Evolutionary conservation across 2,329 filamentous ascomycete genomes (phyloP).

Genomic region (Hypomyces rosellus): DNA sequence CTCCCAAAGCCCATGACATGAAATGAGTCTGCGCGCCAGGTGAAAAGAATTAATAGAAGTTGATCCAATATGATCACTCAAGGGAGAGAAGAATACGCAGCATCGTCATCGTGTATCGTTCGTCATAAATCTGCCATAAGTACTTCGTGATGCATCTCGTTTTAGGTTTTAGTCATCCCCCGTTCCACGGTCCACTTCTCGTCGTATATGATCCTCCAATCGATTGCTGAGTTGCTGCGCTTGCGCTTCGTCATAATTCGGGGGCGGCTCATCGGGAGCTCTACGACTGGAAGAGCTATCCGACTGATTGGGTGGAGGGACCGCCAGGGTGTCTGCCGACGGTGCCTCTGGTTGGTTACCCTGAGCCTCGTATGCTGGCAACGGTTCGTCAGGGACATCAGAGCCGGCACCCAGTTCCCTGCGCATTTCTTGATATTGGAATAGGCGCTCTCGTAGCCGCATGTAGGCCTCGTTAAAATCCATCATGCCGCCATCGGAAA

Average conservation of each 20-base stretch:
- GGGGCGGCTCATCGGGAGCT: conserved; percentile 70
- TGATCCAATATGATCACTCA: not conserved
- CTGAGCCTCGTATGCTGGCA: conserved; percentile 74
- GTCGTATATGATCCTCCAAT: conserved; percentile 64
- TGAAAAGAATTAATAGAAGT: not conserved
- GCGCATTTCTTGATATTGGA: conserved; percentile 72
- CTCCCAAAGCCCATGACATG: conserved; percentile 1
- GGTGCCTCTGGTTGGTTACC: conserved; percentile 20
- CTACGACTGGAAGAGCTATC: conserved; percentile 33
- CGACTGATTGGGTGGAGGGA: conserved; percentile 24
- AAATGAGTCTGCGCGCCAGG: not conserved
- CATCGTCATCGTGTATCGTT: conserved; percentile 2
- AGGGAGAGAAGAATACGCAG: conserved; percentile 1
- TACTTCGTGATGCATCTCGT: not conserved
- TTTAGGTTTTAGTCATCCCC: conserved; percentile 8
- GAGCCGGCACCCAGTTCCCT: conserved; percentile 58
- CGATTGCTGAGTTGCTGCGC: conserved; percentile 55
- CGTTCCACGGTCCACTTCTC: conserved; percentile 59
- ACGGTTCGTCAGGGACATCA: conserved; percentile 72
- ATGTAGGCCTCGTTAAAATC: conserved; percentile 83
- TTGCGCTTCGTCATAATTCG: conserved; percentile 88
- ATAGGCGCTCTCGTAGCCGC: conserved; percentile 73
- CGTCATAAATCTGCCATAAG: not conserved
- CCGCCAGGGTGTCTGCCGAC: conserved; percentile 18
- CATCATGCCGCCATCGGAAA: conserved; percentile 92